These are phyloP conservation scores for Saccharomycopsis sp. DNA, from an alignment of 805 yeast genomes.

Conservation along the genomic window DNA sequence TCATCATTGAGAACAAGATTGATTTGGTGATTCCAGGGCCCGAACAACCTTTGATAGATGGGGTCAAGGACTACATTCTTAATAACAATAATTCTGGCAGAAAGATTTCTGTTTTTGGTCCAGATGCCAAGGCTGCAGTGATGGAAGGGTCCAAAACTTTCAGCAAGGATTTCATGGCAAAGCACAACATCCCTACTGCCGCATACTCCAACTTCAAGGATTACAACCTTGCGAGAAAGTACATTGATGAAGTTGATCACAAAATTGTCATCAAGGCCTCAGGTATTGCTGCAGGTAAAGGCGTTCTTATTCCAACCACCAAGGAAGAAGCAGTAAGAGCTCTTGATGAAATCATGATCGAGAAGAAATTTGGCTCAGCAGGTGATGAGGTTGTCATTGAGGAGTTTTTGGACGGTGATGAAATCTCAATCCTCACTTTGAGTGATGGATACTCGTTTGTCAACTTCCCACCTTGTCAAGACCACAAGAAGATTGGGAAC, in stretches of 20 bases:
- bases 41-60: constrained; percentile 97
- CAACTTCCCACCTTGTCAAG: constrained; percentile 96
- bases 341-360: constrained; percentile 81
- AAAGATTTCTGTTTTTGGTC: constrained; percentile 91
- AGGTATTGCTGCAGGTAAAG: constrained; percentile 98
- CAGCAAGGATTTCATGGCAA: constrained; percentile 88
- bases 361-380: constrained; percentile 81
- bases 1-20: constrained; percentile 60
- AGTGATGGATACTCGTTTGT: constrained; percentile 88
- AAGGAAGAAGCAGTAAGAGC: constrained; percentile 81
- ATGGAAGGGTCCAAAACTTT: constrained; percentile 97
- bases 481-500: constrained; percentile 91
- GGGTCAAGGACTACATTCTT: constrained; percentile 59
- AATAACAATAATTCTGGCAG: constrained; percentile 24
- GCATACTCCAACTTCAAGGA: constrained; percentile 72
- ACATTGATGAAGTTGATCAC: constrained; percentile 55
- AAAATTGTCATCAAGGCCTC: constrained; percentile 91
- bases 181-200: constrained; percentile 92
- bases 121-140: constrained; percentile 78
- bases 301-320: constrained; percentile 84
- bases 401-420: constrained; percentile 95
- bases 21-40: constrained; percentile 92
- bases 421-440: constrained; percentile 82
- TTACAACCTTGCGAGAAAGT: constrained; percentile 65
- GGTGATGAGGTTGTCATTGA: constrained; percentile 94